phyloP scores from a whole-genome alignment of 2,329 filamentous ascomycete species.

The Neobulgaria alba region DNA sequence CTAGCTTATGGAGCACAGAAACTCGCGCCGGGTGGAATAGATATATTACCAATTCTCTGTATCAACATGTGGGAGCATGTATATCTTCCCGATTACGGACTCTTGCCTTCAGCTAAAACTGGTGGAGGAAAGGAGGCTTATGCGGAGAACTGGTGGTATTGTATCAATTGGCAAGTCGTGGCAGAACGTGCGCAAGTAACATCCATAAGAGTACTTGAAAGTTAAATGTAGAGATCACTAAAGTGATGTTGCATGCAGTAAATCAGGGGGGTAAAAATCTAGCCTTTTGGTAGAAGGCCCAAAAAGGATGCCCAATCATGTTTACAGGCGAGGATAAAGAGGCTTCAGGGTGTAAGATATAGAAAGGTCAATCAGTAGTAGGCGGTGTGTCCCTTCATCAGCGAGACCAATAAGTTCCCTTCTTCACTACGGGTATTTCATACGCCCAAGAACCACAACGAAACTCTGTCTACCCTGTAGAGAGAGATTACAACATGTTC shows the following conservation, averaged over 20 bases:
- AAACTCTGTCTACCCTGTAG: too few species aligned
- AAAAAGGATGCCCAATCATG: background rate
- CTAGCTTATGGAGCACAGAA: slow-evolving; percentile 11
- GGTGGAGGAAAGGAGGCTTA: slow-evolving; percentile 66
- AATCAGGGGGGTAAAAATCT: background rate
- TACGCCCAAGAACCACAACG: too few species aligned
- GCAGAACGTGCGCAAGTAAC: slow-evolving; percentile 26
- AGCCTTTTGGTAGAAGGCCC: background rate
- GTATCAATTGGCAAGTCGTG: slow-evolving; percentile 77
- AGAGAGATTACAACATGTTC: too few species aligned
- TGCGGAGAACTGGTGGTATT: slow-evolving; percentile 77
- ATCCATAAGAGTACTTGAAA: too few species aligned
- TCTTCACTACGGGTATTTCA: too few species aligned
- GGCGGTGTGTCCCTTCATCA: too few species aligned
- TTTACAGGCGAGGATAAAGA: background rate
- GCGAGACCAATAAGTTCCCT: too few species aligned
- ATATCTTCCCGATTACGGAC: slow-evolving; percentile 74
- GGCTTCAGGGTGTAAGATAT: background rate
- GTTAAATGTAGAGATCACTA: too few species aligned
- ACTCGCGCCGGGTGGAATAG: slow-evolving; percentile 56
- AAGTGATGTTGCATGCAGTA: background rate
- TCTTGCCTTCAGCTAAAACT: slow-evolving; percentile 44
- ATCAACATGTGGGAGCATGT: slow-evolving; percentile 96
- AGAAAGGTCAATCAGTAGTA: background rate
- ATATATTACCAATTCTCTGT: slow-evolving; percentile 70